Evolutionary conservation across 331 rosid genomes (phyloP), one percentile per base, ranked within the genome.

Genomic region (Acacia pycnantha): DNA sequence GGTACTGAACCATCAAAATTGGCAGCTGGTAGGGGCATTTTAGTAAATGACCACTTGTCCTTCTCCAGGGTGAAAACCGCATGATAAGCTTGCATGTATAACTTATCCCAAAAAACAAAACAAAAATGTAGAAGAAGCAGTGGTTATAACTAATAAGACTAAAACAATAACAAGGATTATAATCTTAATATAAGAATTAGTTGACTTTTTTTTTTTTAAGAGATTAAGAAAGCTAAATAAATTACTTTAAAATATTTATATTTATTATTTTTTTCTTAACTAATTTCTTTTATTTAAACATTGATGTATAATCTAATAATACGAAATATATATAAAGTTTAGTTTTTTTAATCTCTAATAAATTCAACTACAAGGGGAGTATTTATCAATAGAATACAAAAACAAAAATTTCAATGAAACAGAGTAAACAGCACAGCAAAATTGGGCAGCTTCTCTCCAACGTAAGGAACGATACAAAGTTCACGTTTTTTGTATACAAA

Each of bases 401-500:
- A n/a, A n/a, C 13, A n/a, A 56, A n/a, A 53, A 51, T 51, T 51
- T 2, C 58, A 51, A 6, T 6, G 9, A 16, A 18, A 7, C 9
- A 37, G 41, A 37, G 41, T 37, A 37, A 6, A 37, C 41, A 21
- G 35, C 68, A 61, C 50, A 77, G 19, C 85, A 81, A 88, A 90
- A 86, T 81, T 79, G 76, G 76, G 80, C 65, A 70, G 80, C 41
- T 78, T 72, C 37, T 72, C 37, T 58, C 64, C 31, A 54, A 79
- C 79, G 67, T 15, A 77, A 81, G 80, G 83, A 78, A 88, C 85
- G 85, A 73, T 41, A 85, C 77, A 87, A 40, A 21, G 18, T 21
- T 37, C 47, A 19, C 29, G 48, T 84, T 85, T 71, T 76, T 54
- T 82, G 84, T 90, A 54, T 77, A 87, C 89, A 87, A 54, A 69